Conservation (phyloP, 805 yeast genomes). For the Naumovozyma baii region DNA sequence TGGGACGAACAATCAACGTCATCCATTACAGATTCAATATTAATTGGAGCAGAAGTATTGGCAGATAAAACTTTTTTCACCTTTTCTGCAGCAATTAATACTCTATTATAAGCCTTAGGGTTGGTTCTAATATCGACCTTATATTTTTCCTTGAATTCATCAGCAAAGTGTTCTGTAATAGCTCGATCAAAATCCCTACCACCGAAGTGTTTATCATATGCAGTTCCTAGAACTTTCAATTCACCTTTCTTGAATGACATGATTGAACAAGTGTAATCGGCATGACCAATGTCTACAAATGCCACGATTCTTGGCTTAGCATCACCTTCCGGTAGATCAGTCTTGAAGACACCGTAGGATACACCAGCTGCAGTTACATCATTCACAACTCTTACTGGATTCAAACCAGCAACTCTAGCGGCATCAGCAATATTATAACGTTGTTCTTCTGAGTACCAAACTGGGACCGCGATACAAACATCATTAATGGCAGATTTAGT, state of each 20-base stretch:
- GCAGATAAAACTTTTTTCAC: conserved; percentile 95
- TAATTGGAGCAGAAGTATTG: conserved; percentile 87
- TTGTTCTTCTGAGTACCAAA: conserved; percentile 94
- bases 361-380: conserved; percentile 98
- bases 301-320: conserved; percentile 85
- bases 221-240: conserved; percentile 83
- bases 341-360: conserved; percentile 97
- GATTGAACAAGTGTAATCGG: conserved; percentile 82
- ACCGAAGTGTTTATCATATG: conserved; percentile 93
- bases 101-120: conserved; percentile 92
- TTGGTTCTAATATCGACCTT: conserved; percentile 86
- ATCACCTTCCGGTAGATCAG: conserved; percentile 75
- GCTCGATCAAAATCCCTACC: conserved; percentile 95
- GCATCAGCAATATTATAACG: conserved; percentile 96
- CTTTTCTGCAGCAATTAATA: conserved; percentile 82
- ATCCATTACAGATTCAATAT: conserved; percentile 92
- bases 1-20: conserved; percentile 91
- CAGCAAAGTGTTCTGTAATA: conserved; percentile 89
- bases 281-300: conserved; percentile 94
- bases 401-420: conserved; percentile 88
- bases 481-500: conserved; percentile 70
- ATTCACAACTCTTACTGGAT: conserved; percentile 96
- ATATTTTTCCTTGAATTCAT: conserved; percentile 82
- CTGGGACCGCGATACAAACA: conserved; percentile 90
- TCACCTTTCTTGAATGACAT: conserved; percentile 94